Conservation (phyloP, 2,329 filamentous ascomycete genomes). For the Pseudogymnoascus sp. region DNA sequence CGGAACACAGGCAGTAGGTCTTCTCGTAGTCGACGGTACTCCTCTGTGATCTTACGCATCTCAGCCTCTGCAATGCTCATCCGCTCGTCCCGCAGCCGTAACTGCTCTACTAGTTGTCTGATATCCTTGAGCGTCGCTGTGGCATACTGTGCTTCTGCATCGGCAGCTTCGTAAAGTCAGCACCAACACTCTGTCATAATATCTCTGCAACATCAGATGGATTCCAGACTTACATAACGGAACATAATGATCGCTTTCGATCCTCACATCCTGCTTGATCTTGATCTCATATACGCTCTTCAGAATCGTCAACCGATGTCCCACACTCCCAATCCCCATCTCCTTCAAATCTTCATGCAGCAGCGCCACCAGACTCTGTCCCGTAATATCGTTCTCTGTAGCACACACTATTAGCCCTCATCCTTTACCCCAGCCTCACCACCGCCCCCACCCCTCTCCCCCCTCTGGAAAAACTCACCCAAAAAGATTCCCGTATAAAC, state of each 20-base stretch:
- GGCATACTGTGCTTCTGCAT: slow-evolving; percentile 76
- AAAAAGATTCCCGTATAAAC: slow-evolving; percentile 79
- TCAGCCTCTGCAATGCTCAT: slow-evolving; percentile 79
- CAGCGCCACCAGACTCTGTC: slow-evolving; percentile 80
- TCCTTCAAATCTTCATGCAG: slow-evolving; percentile 91
- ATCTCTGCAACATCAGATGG: not conserved
- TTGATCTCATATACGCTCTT: slow-evolving; percentile 97
- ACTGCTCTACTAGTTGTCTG: slow-evolving; percentile 78
- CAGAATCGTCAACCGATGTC: slow-evolving; percentile 86
- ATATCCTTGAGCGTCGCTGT: slow-evolving; percentile 90
- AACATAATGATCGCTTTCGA: slow-evolving; percentile 89
- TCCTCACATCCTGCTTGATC: slow-evolving; percentile 80
- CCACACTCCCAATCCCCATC: slow-evolving; percentile 87
- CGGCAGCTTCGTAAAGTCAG: slow-evolving; percentile 57
- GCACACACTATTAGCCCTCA: slow-evolving; percentile 19
- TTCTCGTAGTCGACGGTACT: slow-evolving; percentile 81
- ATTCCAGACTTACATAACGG: slow-evolving; percentile 65
- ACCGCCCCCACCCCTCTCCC: not conserved
- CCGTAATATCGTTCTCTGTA: slow-evolving; percentile 86
- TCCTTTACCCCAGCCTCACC: not conserved
- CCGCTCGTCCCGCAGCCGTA: slow-evolving; percentile 75
- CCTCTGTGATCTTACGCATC: slow-evolving; percentile 72
- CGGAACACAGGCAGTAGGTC: slow-evolving; percentile 86
- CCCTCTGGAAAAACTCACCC: slow-evolving; percentile 49
- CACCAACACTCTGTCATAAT: not conserved